phyloP scores from a whole-genome alignment of 2,329 filamentous ascomycete species.

The Neonectria sp. region DNA sequence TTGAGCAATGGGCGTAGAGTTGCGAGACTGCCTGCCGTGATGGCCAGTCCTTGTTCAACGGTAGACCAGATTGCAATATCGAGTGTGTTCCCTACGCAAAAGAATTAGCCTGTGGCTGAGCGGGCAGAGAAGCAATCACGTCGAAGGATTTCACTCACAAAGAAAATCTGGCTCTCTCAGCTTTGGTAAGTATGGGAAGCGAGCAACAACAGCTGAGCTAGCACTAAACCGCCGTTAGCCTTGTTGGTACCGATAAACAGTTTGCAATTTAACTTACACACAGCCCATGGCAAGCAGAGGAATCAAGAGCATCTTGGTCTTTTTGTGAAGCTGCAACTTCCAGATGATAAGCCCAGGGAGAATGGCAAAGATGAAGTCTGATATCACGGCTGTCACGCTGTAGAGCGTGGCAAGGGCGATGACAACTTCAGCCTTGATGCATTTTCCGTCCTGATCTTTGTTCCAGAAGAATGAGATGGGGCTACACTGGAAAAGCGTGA shows the following conservation, averaged over 20 bases:
- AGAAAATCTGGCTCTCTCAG: constrained; percentile 57
- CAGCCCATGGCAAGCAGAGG: constrained; percentile 70
- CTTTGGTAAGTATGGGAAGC: constrained; percentile 53
- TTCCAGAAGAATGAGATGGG: constrained; percentile 51
- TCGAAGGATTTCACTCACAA: constrained; percentile 43
- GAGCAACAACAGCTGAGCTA: constrained; percentile 56
- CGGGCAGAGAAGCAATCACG: background rate
- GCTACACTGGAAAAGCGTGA: constrained; percentile 49
- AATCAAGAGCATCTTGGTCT: constrained; percentile 64
- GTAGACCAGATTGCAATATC: constrained; percentile 63
- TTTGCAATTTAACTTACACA: constrained; percentile 47
- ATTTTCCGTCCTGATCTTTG: constrained; percentile 41
- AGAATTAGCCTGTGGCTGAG: background rate
- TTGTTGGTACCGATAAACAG: too few species aligned
- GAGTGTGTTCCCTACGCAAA: constrained; percentile 51
- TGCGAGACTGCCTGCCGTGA: constrained; percentile 60
- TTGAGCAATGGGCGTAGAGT: constrained; percentile 59
- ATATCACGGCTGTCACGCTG: constrained; percentile 60
- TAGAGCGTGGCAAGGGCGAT: constrained; percentile 65
- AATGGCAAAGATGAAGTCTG: constrained; percentile 64
- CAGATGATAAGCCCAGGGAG: constrained; percentile 67
- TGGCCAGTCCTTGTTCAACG: constrained; percentile 60
- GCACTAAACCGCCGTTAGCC: constrained; percentile 48
- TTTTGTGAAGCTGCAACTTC: constrained; percentile 64
- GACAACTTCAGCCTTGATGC: constrained; percentile 55